phyloP scores from a whole-genome alignment of 2,329 filamentous ascomycete genomes.

The Ophiostoma sp. region DNA sequence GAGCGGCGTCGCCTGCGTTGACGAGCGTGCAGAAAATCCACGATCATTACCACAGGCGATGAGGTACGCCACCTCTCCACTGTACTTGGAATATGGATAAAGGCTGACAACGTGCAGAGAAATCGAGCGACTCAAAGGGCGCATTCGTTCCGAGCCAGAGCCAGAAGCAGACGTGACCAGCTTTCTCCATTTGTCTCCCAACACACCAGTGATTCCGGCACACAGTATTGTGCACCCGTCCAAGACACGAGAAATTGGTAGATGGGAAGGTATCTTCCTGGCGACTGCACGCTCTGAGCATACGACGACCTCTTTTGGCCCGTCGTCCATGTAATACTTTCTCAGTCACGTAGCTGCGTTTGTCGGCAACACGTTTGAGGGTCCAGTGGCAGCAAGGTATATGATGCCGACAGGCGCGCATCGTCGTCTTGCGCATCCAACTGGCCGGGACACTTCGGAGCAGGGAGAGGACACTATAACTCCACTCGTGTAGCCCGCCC shows the following conservation, averaged over 20 bases:
- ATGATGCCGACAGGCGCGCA: constrained; percentile 29
- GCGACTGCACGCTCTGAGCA: constrained; percentile 40
- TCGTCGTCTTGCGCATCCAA: constrained; percentile 13
- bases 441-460: constrained; percentile 13
- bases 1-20: constrained; percentile 9
- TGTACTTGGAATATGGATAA: not conserved
- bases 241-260: not conserved
- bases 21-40: constrained; percentile 3
- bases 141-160: not conserved
- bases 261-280: constrained; percentile 40
- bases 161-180: not conserved
- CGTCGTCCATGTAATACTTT: constrained; percentile 48
- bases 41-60: constrained; percentile 24
- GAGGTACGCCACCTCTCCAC: not conserved
- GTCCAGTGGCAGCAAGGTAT: constrained; percentile 29
- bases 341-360: constrained; percentile 44
- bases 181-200: not conserved
- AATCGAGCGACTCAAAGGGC: constrained; percentile 16
- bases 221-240: not conserved
- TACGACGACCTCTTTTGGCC: constrained; percentile 44
- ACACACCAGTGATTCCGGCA: not conserved
- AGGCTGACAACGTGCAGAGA: not conserved
- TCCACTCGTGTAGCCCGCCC: no score
- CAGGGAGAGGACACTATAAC: no score
- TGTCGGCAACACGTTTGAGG: constrained; percentile 38